phyloP scores from a whole-genome alignment of 73 alveolate species.

The Blepharisma japonicum region DNA sequence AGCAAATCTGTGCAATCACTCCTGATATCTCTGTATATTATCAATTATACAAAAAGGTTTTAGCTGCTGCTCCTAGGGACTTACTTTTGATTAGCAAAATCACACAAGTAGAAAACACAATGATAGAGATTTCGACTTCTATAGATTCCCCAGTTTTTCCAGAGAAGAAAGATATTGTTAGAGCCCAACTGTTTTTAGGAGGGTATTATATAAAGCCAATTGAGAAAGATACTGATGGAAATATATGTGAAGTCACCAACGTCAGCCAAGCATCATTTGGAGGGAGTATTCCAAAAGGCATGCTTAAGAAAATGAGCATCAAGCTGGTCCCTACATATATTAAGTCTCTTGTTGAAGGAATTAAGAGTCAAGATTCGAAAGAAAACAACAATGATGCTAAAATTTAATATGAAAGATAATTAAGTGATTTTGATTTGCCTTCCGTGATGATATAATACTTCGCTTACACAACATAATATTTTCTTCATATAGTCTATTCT shows the following conservation, averaged over 20 bases:
- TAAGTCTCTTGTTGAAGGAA: conserved; percentile 20
- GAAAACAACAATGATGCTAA: no score
- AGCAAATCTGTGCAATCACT: conserved; percentile 16
- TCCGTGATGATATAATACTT: not conserved
- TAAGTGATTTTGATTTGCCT: no score
- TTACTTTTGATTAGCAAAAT: not conserved
- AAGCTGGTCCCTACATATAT: not conserved
- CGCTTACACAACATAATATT: conserved; percentile 51
- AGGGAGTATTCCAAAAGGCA: not conserved
- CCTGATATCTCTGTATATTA: conserved; percentile 19
- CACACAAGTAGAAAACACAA: not conserved
- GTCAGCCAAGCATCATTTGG: conserved; percentile 19
- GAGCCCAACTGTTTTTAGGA: not conserved
- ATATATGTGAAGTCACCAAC: not conserved
- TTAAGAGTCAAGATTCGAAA: not conserved
- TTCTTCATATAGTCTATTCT: conserved; percentile 69
- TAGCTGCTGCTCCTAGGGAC: conserved; percentile 13
- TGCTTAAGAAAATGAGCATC: conserved; percentile 2
- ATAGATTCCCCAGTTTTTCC: not conserved
- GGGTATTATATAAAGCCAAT: not conserved
- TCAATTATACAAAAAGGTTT: not conserved
- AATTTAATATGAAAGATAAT: no score
- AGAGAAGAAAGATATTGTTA: not conserved
- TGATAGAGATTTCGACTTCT: not conserved
- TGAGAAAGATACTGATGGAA: conserved; percentile 2